These are phyloP conservation scores for Entomortierella chlamydospora DNA, from an alignment of 192 early-diverging fungal genomes.

Conservation along the genomic window DNA sequence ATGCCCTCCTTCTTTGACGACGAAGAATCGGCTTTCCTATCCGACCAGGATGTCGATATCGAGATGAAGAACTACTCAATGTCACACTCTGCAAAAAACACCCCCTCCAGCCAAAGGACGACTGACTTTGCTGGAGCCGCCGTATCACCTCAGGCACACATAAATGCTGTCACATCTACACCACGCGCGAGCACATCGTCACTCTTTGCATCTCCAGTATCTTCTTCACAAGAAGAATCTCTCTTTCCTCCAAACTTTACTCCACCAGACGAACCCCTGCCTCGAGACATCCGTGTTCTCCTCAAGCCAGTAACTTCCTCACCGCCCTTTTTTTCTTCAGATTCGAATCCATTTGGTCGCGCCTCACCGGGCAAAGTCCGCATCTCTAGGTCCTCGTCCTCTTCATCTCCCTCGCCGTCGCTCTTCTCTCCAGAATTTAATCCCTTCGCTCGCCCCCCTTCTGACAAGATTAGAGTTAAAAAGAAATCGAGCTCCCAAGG, in stretches of 20 bases:
- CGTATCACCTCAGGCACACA: too few relatives aligned
- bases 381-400: constrained; percentile 7
- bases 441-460: constrained; percentile 4
- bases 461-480: constrained; percentile 14
- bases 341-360: neutral
- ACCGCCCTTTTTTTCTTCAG: neutral
- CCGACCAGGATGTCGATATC: too few relatives aligned
- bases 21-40: too few relatives aligned
- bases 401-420: constrained; percentile 1
- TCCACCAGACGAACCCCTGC: neutral
- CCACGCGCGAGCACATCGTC: neutral
- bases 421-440: constrained; percentile 31
- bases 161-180: neutral
- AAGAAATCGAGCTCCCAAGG: neutral
- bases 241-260: neutral
- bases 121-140: too few relatives aligned
- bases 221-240: neutral
- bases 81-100: too few relatives aligned
- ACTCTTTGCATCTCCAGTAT: neutral
- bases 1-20: too few relatives aligned
- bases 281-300: neutral
- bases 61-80: too few relatives aligned
- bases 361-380: neutral
- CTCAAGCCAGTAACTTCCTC: neutral
- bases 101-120: too few relatives aligned